These are phyloP conservation scores for Geum urbanum DNA, from an alignment of 306 rosid genomes.

Conservation along the genomic window DNA sequence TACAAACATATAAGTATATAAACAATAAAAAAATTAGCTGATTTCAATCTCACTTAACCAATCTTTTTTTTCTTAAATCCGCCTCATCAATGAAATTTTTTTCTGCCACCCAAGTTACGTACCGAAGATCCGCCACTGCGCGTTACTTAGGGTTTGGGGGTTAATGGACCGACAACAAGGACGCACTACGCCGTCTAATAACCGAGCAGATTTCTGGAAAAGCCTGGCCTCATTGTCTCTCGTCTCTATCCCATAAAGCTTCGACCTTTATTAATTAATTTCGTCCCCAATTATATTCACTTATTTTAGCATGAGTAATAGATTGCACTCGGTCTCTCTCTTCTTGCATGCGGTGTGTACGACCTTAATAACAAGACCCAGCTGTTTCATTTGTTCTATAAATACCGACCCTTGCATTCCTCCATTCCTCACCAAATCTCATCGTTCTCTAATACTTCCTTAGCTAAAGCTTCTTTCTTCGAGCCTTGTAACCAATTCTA, in stretches of 20 bases:
- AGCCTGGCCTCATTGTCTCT: constrained; percentile 57
- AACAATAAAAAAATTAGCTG: no score
- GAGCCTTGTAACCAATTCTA: not conserved
- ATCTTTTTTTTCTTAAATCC: no score
- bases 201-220: constrained; percentile 47
- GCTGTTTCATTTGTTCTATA: constrained; percentile 41
- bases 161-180: constrained; percentile 54
- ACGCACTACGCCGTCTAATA: constrained; percentile 57
- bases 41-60: no score
- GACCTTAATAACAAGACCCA: constrained; percentile 27
- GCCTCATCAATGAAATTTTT: no score
- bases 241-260: not conserved
- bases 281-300: not conserved
- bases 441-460: no score
- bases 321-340: constrained; percentile 18
- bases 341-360: constrained; percentile 41
- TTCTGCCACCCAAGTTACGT: no score
- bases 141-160: constrained; percentile 21
- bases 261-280: not conserved
- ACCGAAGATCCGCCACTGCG: no score
- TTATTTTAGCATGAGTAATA: constrained; percentile 3
- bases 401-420: constrained; percentile 33
- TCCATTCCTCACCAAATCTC: constrained; percentile 20
- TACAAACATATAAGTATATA: no score
- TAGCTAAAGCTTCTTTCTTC: not conserved